phyloP scores from a whole-genome alignment of 2,329 filamentous ascomycete genomes.

The Diaporthe citrichinensis region DNA sequence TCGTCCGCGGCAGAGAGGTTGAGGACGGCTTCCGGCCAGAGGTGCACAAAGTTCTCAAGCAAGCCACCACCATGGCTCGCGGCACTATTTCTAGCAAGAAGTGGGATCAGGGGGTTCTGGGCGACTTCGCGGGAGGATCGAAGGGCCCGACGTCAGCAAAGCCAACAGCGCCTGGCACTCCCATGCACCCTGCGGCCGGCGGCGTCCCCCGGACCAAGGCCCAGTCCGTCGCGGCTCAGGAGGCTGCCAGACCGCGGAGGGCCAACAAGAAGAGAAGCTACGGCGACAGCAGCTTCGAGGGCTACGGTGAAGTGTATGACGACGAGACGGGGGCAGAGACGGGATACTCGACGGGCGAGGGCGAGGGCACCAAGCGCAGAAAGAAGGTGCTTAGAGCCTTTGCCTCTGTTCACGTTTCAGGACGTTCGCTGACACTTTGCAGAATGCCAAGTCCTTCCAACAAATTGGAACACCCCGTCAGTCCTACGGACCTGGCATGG shows the following conservation, averaged over 20 bases:
- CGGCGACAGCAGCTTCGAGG: conserved; percentile 80
- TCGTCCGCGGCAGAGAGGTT: conserved; percentile 69
- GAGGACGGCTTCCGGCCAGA: conserved; percentile 64
- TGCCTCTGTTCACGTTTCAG: conserved; percentile 45
- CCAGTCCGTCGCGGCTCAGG: conserved; percentile 56
- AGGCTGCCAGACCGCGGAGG: conserved; percentile 72
- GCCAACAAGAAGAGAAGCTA: conserved; percentile 82
- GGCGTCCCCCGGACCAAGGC: conserved; percentile 55
- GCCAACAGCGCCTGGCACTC: conserved; percentile 68
- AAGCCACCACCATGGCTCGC: conserved; percentile 70
- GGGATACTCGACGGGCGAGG: conserved; percentile 81
- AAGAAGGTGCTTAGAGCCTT: conserved; percentile 70
- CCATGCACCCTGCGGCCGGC: conserved; percentile 53
- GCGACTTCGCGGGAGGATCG: conserved; percentile 64
- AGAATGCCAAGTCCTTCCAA: conserved; percentile 58
- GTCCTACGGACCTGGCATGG: conserved; percentile 71
- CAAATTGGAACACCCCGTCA: conserved; percentile 48
- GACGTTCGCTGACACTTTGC: conserved; percentile 58
- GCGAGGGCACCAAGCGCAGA: conserved; percentile 73
- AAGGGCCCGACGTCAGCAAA: conserved; percentile 60
- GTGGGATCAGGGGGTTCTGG: conserved; percentile 72
- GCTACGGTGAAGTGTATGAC: conserved; percentile 75
- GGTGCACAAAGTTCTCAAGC: conserved; percentile 59
- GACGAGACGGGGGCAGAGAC: conserved; percentile 71
- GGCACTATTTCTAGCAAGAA: conserved; percentile 67